These are phyloP conservation scores for Sphaerulina vaccinii DNA, from an alignment of 2,329 filamentous ascomycete species.

Conservation along the genomic window DNA sequence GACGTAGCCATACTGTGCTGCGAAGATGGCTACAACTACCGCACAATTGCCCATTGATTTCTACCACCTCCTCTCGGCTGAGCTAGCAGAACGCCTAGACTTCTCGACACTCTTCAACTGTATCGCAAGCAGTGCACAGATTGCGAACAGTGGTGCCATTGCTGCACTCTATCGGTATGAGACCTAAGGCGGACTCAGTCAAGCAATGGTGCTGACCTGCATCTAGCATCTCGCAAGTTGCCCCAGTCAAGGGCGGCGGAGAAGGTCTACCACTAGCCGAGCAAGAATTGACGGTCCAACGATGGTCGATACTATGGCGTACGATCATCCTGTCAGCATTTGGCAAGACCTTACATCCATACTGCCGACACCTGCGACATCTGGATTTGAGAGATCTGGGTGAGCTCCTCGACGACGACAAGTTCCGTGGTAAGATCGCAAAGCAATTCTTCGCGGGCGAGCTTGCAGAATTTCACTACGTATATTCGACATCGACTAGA, in stretches of 20 bases:
- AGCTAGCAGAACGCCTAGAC: constrained; percentile 56
- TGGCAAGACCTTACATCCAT: constrained; percentile 63
- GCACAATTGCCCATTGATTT: constrained; percentile 56
- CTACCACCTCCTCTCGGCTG: constrained; percentile 59
- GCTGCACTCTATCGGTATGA: constrained; percentile 62
- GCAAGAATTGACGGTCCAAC: constrained; percentile 50
- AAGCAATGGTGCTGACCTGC: constrained; percentile 1
- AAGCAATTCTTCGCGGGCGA: constrained; percentile 56
- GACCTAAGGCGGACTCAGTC: not conserved
- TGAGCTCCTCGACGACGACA: constrained; percentile 60
- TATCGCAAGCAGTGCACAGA: constrained; percentile 54
- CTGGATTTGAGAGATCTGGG: constrained; percentile 63
- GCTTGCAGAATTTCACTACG: constrained; percentile 46
- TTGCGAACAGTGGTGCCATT: constrained; percentile 59
- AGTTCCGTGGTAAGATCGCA: constrained; percentile 59
- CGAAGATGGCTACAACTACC: constrained; percentile 15
- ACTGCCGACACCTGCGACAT: constrained; percentile 65
- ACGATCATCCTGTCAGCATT: constrained; percentile 66
- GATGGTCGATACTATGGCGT: constrained; percentile 66
- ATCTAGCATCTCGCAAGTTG: constrained; percentile 45
- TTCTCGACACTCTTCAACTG: constrained; percentile 62
- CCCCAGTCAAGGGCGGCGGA: constrained; percentile 48
- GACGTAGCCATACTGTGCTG: not conserved
- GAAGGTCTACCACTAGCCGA: constrained; percentile 42
- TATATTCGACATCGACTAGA: constrained; percentile 30